These are phyloP conservation scores for Brassica hybrid DNA, from an alignment of 441 rosid genomes.

Conservation along the genomic window DNA sequence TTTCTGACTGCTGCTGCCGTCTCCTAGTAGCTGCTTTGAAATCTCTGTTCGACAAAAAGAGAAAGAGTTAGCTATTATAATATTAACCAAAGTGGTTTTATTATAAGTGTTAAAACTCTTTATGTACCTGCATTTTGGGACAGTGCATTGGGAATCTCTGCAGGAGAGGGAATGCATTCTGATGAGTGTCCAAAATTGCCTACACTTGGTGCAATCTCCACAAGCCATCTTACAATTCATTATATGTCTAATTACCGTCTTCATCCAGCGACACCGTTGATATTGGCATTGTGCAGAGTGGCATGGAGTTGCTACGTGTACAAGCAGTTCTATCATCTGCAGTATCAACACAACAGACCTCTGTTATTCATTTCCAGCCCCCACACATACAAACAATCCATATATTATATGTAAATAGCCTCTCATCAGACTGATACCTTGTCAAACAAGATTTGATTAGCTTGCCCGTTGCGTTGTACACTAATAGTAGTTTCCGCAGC, in stretches of 20 bases:
- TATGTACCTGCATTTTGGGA: slow-evolving; percentile 73
- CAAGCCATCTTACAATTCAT: not conserved
- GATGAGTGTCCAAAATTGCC: slow-evolving; percentile 3
- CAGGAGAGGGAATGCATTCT: slow-evolving; percentile 1
- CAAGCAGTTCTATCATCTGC: slow-evolving; percentile 40
- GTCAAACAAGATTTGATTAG: slow-evolving; percentile 47
- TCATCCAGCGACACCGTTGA: not conserved
- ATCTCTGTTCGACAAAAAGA: slow-evolving; percentile 53
- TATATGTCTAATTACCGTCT: not conserved
- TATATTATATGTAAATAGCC: not conserved
- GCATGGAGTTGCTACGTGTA: slow-evolving; percentile 25
- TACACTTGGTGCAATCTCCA: not conserved
- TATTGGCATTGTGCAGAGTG: slow-evolving; percentile 9
- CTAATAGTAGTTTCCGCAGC: slow-evolving; percentile 64
- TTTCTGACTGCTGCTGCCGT: slow-evolving; percentile 86
- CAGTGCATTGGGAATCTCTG: slow-evolving; percentile 23
- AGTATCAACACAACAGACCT: slow-evolving; percentile 27
- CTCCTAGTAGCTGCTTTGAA: slow-evolving; percentile 69
- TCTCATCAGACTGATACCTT: slow-evolving; percentile 7
- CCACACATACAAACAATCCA: not conserved
- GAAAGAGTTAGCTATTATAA: slow-evolving; percentile 12
- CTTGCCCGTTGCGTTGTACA: slow-evolving; percentile 71
- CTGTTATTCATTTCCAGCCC: not conserved
- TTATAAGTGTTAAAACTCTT: not conserved
- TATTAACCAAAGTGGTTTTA: not conserved